These are phyloP conservation scores for Alopecurus myosuroides DNA, from an alignment of 176 grass and related monocot genomes.

Conservation along the genomic window DNA sequence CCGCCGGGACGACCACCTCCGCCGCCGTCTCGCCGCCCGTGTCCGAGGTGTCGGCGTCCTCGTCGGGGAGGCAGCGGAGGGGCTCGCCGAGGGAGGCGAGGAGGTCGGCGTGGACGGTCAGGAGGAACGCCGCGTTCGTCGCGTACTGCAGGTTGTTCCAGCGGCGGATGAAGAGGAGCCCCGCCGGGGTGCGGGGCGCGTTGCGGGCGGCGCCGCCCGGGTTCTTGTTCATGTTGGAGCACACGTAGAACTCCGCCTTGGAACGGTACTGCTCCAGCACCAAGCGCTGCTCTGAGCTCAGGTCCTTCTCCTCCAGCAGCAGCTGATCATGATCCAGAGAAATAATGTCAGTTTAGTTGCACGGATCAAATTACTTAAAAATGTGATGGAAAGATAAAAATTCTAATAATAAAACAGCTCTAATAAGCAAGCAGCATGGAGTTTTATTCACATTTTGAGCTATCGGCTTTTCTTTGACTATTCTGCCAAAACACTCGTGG, in stretches of 20 bases:
- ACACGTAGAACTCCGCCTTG: constrained; percentile 73
- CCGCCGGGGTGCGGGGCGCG: constrained; percentile 68
- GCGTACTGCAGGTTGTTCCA: constrained; percentile 98
- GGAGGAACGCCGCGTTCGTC: constrained; percentile 68
- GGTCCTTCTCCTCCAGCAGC: constrained; percentile 50
- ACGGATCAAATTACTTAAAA: neutral
- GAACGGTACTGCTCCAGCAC: constrained; percentile 48
- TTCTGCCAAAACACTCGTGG: neutral
- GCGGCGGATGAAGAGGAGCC: constrained; percentile 67
- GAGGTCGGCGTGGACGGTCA: constrained; percentile 58
- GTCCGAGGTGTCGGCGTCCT: neutral
- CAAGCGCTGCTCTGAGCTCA: constrained; percentile 21
- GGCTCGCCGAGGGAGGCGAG: constrained; percentile 30
- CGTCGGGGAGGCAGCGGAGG: constrained; percentile 31
- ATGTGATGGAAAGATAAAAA: neutral
- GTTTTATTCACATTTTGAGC: no score
- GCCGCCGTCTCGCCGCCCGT: neutral
- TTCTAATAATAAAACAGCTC: no score
- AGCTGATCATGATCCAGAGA: constrained; percentile 32
- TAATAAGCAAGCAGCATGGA: no score
- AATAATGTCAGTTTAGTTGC: neutral
- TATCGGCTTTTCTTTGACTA: neutral
- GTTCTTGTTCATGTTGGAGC: constrained; percentile 76
- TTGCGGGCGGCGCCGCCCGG: constrained; percentile 48
- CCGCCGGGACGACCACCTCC: neutral